Evolutionary conservation across 768 basidiomycete species (phyloP).

Genomic region (Tricholoma matsutake): DNA sequence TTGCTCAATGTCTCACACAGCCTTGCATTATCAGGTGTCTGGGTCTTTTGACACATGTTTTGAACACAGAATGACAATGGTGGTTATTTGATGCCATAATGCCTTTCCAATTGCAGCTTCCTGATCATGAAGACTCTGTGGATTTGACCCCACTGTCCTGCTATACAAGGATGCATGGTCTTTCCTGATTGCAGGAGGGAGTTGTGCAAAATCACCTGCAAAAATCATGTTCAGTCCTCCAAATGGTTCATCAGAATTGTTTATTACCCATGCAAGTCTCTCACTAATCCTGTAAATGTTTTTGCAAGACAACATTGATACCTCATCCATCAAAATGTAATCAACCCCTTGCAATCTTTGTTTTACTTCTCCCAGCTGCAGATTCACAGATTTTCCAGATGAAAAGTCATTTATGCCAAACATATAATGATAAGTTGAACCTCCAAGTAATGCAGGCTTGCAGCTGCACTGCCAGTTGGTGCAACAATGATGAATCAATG

Average conservation of each 20-base stretch:
- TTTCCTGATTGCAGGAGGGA: not conserved
- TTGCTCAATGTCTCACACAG: constrained; percentile 16
- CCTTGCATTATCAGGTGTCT: constrained; percentile 22
- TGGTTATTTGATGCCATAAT: constrained; percentile 28
- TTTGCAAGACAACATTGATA: constrained; percentile 37
- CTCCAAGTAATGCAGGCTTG: constrained; percentile 23
- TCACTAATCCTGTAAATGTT: constrained; percentile 29
- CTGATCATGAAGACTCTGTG: not conserved
- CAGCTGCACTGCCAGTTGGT: constrained; percentile 26
- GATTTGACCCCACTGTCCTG: not conserved
- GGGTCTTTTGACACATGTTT: constrained; percentile 29
- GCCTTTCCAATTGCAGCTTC: constrained; percentile 14
- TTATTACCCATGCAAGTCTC: constrained; percentile 18
- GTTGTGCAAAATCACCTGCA: constrained; percentile 4
- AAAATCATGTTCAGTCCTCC: constrained; percentile 28
- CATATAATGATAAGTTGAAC: constrained; percentile 24
- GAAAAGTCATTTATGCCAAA: constrained; percentile 7
- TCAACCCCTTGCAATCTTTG: constrained; percentile 16
- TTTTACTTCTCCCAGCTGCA: constrained; percentile 9
- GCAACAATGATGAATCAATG: constrained; percentile 25
- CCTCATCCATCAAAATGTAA: constrained; percentile 39
- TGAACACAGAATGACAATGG: constrained; percentile 29
- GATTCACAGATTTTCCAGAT: constrained; percentile 1
- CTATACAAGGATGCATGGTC: constrained; percentile 2
- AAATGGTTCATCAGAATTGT: constrained; percentile 21